A percentile compares a stretch with the other conserved stretches of the same genome.
These are phyloP conservation scores for Letharia columbiana DNA, from an alignment of 495 filamentous ascomycete species.

Conservation along the genomic window DNA sequence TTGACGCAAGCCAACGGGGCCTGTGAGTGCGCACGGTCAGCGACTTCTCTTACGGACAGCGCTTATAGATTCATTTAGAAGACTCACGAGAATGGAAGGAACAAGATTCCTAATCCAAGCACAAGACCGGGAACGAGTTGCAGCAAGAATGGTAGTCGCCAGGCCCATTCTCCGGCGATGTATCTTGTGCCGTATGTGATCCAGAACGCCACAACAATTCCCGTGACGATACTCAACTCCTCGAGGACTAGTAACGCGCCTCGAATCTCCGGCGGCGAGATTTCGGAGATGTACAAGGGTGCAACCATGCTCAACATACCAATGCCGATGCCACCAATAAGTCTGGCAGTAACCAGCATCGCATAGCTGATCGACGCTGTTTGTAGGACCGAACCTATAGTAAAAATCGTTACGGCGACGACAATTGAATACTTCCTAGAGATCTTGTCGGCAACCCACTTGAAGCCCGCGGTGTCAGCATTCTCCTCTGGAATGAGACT, in stretches of 20 bases:
- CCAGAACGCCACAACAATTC: constrained; percentile 49
- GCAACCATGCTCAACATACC: constrained; percentile 49
- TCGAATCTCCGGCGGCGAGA: constrained; percentile 48
- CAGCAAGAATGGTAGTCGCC: constrained; percentile 43
- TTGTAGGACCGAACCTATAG: constrained; percentile 46
- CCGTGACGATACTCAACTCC: constrained; percentile 47
- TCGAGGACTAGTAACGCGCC: constrained; percentile 47
- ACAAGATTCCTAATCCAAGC: constrained; percentile 37
- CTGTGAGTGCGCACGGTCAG: not conserved
- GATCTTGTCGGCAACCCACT: constrained; percentile 49
- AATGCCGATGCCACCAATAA: constrained; percentile 54
- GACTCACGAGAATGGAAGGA: constrained; percentile 40
- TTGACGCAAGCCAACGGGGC: constrained; percentile 44
- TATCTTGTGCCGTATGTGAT: constrained; percentile 48
- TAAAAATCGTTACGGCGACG: constrained; percentile 48
- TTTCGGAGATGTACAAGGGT: constrained; percentile 49
- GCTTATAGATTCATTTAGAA: not conserved
- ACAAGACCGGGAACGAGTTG: constrained; percentile 44
- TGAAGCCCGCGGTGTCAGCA: not conserved
- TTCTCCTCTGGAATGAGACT: not conserved
- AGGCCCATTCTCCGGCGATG: constrained; percentile 44
- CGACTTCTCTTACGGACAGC: not conserved
- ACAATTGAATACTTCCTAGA: constrained; percentile 50
- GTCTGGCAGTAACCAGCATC: constrained; percentile 51
- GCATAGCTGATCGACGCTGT: constrained; percentile 46